These are phyloP conservation scores for Aspergillus mulundensis DNA, from an alignment of 495 filamentous ascomycete species.

Conservation along the genomic window DNA sequence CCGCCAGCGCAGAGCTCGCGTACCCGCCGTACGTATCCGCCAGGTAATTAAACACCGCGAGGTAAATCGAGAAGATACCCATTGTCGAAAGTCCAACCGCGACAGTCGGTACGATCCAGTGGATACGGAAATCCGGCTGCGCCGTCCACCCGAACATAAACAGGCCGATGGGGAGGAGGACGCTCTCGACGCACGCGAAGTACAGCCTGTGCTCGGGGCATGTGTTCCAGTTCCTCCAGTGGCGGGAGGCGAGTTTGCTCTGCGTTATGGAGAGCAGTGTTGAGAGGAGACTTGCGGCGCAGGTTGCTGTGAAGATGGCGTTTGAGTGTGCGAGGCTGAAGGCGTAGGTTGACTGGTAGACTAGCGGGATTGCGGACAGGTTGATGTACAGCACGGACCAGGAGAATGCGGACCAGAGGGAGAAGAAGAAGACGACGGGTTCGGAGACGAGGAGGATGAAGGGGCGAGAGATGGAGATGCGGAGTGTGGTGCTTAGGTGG, in stretches of 20 bases:
- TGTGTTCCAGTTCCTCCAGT: conserved; percentile 40
- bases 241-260: conserved; percentile 46
- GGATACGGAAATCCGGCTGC: conserved; percentile 47
- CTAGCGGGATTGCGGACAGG: conserved; percentile 70
- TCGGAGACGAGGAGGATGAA: conserved; percentile 70
- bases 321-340: conserved; percentile 65
- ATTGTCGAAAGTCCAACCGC: conserved; percentile 75
- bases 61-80: conserved; percentile 78
- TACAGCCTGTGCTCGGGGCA: conserved; percentile 77
- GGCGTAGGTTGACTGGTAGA: conserved; percentile 65
- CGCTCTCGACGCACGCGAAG: conserved; percentile 70
- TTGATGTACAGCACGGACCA: conserved; percentile 89
- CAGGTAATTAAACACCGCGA: conserved; percentile 92
- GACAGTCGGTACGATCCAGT: conserved; percentile 76
- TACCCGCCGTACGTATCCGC: conserved; percentile 82
- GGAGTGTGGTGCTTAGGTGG: too few species aligned
- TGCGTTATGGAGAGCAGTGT: conserved; percentile 64
- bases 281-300: conserved; percentile 61
- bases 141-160: conserved; percentile 82
- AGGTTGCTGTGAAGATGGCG: conserved; percentile 62
- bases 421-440: conserved; percentile 92
- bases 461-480: too few species aligned
- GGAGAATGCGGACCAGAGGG: conserved; percentile 80
- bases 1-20: conserved; percentile 80
- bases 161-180: conserved; percentile 65